Evolutionary conservation across 2,329 filamentous ascomycete genomes (phyloP), one percentile per base, ranked within the genome.

Genomic region (Esteya vermicola): DNA sequence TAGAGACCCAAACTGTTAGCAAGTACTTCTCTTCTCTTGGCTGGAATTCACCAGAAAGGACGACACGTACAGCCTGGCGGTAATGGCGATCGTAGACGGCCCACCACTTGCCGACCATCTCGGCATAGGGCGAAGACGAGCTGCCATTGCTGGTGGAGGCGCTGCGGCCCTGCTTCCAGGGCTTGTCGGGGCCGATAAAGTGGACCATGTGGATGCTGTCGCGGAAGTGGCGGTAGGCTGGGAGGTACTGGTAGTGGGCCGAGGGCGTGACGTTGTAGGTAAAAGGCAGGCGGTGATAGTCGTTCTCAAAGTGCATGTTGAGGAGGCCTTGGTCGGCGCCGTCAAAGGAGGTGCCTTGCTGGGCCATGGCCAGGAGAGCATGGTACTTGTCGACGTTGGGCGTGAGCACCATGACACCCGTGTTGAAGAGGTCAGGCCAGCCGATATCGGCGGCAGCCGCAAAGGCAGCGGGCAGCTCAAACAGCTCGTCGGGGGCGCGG

Each of bases 401-500:
- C 14, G 71, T 80, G 44, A 98, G 61, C 27, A 86, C 85, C 85
- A 98, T 93, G 51, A 98, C 77, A 53, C 91, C 91, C n/a, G 83
- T 86, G 62, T 98, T 98, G 75, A 96, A 96, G 45, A 88, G 74
- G 62, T 98, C 91, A 26, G 91, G 91, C 91, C 91, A 98, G 50
- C 91, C 91, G 52, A 96, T 86, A 59, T 98, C 91, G 25, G 91
- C 88, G 10, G 84, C 86, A 3, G 91, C 77, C 31, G 75, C 71
- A 54, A 80, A 79, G 40, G 67, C 54, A 36, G 74, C 62, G 5
- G 63, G 53, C 20, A 78, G 56, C 42, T 78, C 70, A 54, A 98
- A 93, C 41, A 98, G 76, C 68, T 98, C 91, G 53, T 98, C 89
- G 4, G 89, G 84, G 26, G 88, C 85, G 50, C 86, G 72, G 46